Evolutionary conservation across 108 stramenopile species (phyloP).

Genomic region (Pseudonitzschia pungens): DNA sequence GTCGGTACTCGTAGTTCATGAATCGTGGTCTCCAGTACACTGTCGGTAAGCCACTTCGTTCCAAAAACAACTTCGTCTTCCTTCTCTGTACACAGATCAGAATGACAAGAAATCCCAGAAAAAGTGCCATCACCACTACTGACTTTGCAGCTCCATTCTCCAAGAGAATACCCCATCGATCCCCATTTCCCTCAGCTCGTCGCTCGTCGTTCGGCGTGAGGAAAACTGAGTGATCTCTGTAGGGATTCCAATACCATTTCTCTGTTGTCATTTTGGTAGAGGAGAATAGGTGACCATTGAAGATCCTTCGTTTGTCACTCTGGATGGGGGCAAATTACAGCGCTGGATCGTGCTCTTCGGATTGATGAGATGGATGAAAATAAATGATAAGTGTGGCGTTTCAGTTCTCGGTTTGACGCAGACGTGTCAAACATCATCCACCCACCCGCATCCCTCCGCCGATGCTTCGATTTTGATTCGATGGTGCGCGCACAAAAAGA

Average conservation of each 20-base stretch:
- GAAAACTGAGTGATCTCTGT: neutral
- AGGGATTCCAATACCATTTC: neutral
- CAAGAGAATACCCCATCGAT: neutral
- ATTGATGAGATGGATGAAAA: neutral
- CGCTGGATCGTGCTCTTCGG: too few relatives aligned
- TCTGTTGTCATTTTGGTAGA: neutral
- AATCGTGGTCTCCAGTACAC: conserved; percentile 76
- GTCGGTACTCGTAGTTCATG: conserved; percentile 40
- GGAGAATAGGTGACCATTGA: neutral
- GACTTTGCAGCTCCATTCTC: neutral
- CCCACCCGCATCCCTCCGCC: neutral
- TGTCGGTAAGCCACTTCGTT: conserved; percentile 63
- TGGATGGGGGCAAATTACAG: neutral
- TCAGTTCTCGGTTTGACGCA: neutral
- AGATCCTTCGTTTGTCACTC: neutral
- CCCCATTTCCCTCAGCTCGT: neutral
- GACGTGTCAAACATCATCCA: neutral
- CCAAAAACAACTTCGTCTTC: conserved; percentile 34
- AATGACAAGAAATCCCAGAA: neutral
- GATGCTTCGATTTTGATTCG: too few relatives aligned
- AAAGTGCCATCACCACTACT: neutral
- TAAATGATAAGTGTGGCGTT: neutral
- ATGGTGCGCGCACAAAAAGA: too few relatives aligned
- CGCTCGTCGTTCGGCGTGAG: neutral
- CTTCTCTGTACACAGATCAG: conserved; percentile 11